These are phyloP conservation scores for Gymnopilus dilepis DNA, from an alignment of 768 basidiomycete genomes.

Conservation along the genomic window DNA sequence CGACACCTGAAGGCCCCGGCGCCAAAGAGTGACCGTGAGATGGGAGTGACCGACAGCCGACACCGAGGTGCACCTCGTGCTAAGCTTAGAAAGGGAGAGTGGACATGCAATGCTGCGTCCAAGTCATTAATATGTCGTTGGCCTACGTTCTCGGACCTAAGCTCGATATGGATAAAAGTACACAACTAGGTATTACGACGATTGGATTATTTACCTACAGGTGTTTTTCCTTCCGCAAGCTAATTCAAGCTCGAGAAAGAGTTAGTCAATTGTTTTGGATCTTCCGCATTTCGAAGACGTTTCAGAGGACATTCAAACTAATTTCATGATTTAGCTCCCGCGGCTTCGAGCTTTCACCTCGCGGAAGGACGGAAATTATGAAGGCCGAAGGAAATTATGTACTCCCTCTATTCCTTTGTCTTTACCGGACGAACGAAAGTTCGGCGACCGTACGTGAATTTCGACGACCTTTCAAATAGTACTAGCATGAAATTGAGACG, in stretches of 20 bases:
- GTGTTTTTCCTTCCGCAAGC: background rate
- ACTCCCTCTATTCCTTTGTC: background rate
- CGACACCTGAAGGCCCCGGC: background rate
- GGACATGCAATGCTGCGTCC: background rate
- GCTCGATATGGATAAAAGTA: background rate
- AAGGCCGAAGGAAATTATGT: background rate
- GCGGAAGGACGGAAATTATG: background rate
- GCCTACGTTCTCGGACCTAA: background rate
- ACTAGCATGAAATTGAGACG: too few relatives aligned
- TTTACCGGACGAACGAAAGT: too few relatives aligned
- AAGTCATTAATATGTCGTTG: background rate
- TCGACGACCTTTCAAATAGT: too few relatives aligned
- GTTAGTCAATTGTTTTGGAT: background rate
- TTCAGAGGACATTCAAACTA: background rate
- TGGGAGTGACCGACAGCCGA: background rate
- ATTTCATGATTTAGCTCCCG: background rate
- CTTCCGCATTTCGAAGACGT: background rate
- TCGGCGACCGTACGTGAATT: too few relatives aligned
- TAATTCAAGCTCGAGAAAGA: background rate
- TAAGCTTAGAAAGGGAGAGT: background rate
- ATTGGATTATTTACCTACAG: background rate
- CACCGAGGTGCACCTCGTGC: background rate
- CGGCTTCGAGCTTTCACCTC: background rate
- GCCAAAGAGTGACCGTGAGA: conserved; percentile 4
- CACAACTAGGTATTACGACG: background rate